phyloP scores from a whole-genome alignment of 1,139 yeast genomes.

The Debaryomyces udenii region DNA sequence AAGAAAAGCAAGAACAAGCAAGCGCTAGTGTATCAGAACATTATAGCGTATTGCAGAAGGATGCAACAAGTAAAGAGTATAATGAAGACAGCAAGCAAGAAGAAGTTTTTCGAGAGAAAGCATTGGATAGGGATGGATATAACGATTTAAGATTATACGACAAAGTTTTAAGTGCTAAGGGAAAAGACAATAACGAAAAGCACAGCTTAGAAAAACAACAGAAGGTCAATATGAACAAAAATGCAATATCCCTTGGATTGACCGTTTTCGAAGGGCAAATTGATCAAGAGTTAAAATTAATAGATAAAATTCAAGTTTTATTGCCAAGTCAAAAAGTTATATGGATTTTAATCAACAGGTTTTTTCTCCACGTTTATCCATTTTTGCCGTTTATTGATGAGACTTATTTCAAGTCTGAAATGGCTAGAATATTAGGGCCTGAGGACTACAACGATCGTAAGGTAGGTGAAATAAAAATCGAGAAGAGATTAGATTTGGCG shows the following conservation, averaged over 20 bases:
- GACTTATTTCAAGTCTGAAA: constrained; percentile 18
- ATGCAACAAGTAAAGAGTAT: background rate
- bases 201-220: constrained; percentile 8
- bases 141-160: constrained; percentile 31
- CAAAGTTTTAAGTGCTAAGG: constrained; percentile 10
- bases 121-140: constrained; percentile 33
- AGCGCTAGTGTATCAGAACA: background rate
- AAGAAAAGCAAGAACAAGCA: constrained; percentile 2
- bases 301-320: constrained; percentile 24
- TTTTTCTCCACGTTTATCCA: constrained; percentile 43
- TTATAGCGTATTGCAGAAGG: background rate
- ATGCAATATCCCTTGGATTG: constrained; percentile 25
- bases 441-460: constrained; percentile 21
- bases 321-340: constrained; percentile 42
- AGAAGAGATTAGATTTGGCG: constrained; percentile 50
- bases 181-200: constrained; percentile 8
- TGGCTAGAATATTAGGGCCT: constrained; percentile 28
- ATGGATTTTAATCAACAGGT: constrained; percentile 45
- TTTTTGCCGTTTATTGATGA: constrained; percentile 49
- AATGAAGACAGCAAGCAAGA: constrained; percentile 17
- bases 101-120: constrained; percentile 25
- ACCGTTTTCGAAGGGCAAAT: constrained; percentile 26
- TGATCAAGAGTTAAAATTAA: constrained; percentile 25
- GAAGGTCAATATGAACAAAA: constrained; percentile 18
- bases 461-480: constrained; percentile 27